Evolutionary conservation across 768 basidiomycete species (phyloP), one percentile per base, ranked within the genome.

Genomic region (Lactarius hengduanensis): DNA sequence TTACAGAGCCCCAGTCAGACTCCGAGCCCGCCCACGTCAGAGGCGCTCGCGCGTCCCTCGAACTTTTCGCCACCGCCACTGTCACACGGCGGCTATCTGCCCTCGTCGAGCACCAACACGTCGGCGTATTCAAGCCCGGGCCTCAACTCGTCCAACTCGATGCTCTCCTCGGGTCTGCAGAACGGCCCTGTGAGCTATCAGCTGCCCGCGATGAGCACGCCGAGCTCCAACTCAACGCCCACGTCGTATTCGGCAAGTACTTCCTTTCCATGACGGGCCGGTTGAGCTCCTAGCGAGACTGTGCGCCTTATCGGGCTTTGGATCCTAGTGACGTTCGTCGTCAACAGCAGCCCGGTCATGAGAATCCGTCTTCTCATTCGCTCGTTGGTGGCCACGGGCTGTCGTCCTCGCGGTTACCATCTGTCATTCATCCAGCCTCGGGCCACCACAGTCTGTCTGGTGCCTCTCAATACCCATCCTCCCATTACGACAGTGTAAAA

Each of bases 191-290:
- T 69, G 13, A 65, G 67, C 53, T 69, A 70, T 59, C 64, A 64
- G 16, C 38, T 70, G 0, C 62, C 63, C 7, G 47, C 69, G 20
- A 62, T 64, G 38, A 61, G 64, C 53, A 59, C 62, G 28, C 63
- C 69, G 30, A 68, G 67, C 64, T 65, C 70, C 6, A 58, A 57
- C 30, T 71, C 69, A 57, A 63, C 65, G 60, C 69, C 73, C 4
- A 66, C 71, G 64, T 88, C 89, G n/a, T 91, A 90, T 81, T 92
- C 91, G 88, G 90, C 85, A 86, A 90, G 91, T 90, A 74, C 82
- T 81, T 53, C 74, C 80, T 82, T 79, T 77, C 76, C 79, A 70
- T 65, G 71, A 70, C 63, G 72, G 47, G 70, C 69, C 71, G 72
- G 72, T 71, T 63, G 57, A 75, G 71, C 73, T 69, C 68, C 72